phyloP scores from a whole-genome alignment of 2,329 filamentous ascomycete genomes.

The Hypoxylon sp. region DNA sequence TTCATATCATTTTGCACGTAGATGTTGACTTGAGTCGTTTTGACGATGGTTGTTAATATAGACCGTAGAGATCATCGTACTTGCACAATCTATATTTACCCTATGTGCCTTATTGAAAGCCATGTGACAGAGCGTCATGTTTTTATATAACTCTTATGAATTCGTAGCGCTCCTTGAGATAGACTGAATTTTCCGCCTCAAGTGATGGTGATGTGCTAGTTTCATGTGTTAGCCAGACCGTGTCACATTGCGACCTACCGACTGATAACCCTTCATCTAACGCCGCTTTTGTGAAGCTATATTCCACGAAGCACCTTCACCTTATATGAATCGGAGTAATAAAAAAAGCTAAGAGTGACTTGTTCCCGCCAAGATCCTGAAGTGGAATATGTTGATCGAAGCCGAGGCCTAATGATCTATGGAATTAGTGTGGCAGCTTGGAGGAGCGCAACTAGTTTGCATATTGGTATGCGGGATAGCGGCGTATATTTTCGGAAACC shows the following conservation, averaged over 20 bases:
- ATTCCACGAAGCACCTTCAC: background rate
- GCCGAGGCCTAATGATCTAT: slow-evolving; percentile 4
- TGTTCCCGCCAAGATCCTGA: slow-evolving; percentile 5
- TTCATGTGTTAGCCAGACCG: background rate
- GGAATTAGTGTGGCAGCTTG: background rate
- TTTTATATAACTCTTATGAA: background rate
- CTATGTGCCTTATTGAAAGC: background rate
- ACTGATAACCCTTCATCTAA: background rate
- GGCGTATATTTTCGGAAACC: slow-evolving; percentile 14
- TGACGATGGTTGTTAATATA: background rate
- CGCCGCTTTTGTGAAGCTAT: background rate
- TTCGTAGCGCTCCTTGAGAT: background rate
- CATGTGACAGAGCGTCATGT: background rate
- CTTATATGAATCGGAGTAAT: background rate
- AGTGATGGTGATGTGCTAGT: background rate
- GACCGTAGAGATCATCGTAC: background rate
- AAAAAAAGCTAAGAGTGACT: background rate
- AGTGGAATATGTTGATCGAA: slow-evolving; percentile 13
- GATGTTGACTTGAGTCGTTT: background rate
- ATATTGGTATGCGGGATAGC: slow-evolving; percentile 20
- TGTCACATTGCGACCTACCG: background rate
- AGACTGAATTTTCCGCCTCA: background rate
- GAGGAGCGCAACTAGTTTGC: slow-evolving; percentile 17
- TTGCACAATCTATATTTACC: background rate
- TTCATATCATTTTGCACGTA: background rate